Percentiles rank a stretch among this genome's conserved stretches.
These are phyloP conservation scores for Hemisphaericaspora xylanilytica DNA, from an alignment of 1,139 yeast genomes.

Conservation along the genomic window DNA sequence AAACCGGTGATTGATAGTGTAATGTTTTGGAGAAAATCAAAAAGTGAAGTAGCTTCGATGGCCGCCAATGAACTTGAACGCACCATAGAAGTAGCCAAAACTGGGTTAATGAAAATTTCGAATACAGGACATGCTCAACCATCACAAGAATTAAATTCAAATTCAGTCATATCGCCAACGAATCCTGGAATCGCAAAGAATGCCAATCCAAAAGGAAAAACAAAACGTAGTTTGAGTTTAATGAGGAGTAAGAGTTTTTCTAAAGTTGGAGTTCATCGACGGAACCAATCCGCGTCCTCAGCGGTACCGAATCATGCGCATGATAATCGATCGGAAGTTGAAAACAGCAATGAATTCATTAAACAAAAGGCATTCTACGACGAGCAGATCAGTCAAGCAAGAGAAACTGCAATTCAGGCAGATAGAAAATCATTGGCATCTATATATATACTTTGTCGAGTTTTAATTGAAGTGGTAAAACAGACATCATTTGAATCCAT, in stretches of 20 bases:
- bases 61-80: constrained; percentile 65
- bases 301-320: constrained; percentile 10
- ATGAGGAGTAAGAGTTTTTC: constrained; percentile 44
- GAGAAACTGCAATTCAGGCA: constrained; percentile 74
- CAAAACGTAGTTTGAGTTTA: constrained; percentile 41
- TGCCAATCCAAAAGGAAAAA: constrained; percentile 15
- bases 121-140: not conserved
- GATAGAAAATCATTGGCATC: constrained; percentile 85
- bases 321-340: not conserved
- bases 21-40: constrained; percentile 95
- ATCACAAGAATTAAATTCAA: not conserved
- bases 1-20: constrained; percentile 96
- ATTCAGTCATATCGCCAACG: constrained; percentile 6
- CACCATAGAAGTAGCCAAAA: constrained; percentile 24
- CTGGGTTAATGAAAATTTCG: constrained; percentile 15
- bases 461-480: constrained; percentile 85
- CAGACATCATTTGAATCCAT: constrained; percentile 73
- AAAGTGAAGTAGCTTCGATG: constrained; percentile 78
- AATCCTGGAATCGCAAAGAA: constrained; percentile 20
- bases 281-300: constrained; percentile 38
- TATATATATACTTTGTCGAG: constrained; percentile 88
- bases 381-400: constrained; percentile 53
- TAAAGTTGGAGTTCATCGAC: constrained; percentile 31
- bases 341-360: constrained; percentile 18
- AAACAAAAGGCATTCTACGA: constrained; percentile 29